Evolutionary conservation across 306 rosid species (phyloP), one percentile per base, ranked within the genome.

Genomic region (Vachellia collinsii): DNA sequence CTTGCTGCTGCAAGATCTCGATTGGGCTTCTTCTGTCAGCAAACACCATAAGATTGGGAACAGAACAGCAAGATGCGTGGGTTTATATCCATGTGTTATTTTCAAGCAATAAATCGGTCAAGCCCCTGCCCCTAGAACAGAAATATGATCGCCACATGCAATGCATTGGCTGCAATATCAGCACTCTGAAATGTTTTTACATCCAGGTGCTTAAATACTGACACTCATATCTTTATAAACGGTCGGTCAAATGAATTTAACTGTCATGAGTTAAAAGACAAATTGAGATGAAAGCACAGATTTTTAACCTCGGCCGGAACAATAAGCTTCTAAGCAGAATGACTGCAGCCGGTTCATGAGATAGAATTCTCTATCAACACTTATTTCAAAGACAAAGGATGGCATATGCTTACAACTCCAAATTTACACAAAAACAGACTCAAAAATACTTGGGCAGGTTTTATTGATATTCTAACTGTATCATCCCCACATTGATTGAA

Each of bases 391-490:
- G 85, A 78, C 72, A 78, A 54, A 17, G 77, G 39, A 29, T 77
- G 81, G 47, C 36, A 46, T 19, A 75, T 17, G 83, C 69, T 81
- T 34, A 50, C 73, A 81, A 77, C 51, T 80, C 81, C 83, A 62
- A 70, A 86, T 76, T 69, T 80, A 38, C 72, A 88, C 85, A 82
- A 77, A 77, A 84, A 83, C 17, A 87, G 87, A 63, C 47, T 76
- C 68, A 62, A 39, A 48, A 66, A 62, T 23, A 58, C 75, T 79
- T 10, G 72, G 66, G 75, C 83, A 83, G 76, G 79, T 82, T 80
- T 94, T 88, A 88, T 90, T 87, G 61, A 74, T 66, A 79, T 84
- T 78, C 41, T 85, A 87, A 75, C 83, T 76, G 74, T 79, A 53
- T 72, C 68, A 65, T 67, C 81, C 83, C 88, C 82, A 48, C 61